Evolutionary conservation across 306 rosid species (phyloP), one percentile per base, ranked within the genome.

Genomic region (Benincasa hispida): DNA sequence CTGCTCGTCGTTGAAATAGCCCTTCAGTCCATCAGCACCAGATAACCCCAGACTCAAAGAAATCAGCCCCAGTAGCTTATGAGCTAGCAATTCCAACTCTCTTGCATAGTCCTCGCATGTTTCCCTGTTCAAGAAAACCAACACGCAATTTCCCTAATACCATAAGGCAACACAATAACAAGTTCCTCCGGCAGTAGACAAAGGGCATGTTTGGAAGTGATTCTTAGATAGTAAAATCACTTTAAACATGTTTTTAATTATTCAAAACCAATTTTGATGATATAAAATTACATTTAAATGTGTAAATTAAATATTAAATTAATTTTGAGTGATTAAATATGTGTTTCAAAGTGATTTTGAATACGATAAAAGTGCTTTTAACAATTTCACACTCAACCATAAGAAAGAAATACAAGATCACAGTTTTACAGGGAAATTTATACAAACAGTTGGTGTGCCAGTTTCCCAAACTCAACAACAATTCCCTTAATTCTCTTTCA

Each of bases 71-170:
- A 88, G 74, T 76, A 91, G 56, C 78, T 86, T 91, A 32, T 48
- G 75, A 28, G 88, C 92, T 54, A 93, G 89, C 62, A 87, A 88
- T 78, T 86, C 92, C 78, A 93, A 79, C 63, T 85, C 92, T 59
- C 58, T 9, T 45, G 84, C 79, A 58, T 90, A 91, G 74, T 87
- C 96, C 80, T 82, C 28, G 77, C 89, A 87, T 37, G 81, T 85
- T 77, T 88, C 89, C 81, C 96, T 92, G 79, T 14, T 68, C 79
- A 67, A 58, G 25, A 47, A 25, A 41, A n/a, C 2, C 79, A 74
- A 47, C n/a, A 69, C 19, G 4, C 17, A 17, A 69, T 68, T 61
- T 61, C 68, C 35, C 37, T 8, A 8, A 65, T 8, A 19, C 22
- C 22, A 19, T 35, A 37, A 35, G 28, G 28, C 17, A 35, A 63